Evolutionary conservation across 192 early-diverging fungal genomes (phyloP).

Genomic region (Backusella sp.): DNA sequence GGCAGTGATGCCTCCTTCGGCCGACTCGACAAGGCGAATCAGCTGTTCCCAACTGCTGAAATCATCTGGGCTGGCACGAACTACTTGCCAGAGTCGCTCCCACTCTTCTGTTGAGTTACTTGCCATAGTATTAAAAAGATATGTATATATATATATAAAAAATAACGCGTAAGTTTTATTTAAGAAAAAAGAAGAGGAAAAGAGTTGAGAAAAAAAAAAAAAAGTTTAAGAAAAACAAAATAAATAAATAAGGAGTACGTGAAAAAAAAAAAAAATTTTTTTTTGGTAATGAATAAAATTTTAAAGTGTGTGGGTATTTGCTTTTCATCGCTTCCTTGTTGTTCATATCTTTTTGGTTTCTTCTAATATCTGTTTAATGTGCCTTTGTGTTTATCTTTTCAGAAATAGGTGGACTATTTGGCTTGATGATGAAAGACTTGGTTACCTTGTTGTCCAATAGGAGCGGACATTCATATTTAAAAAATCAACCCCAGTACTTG

Average conservation of each 20-base stretch:
- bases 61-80: constrained; percentile 59
- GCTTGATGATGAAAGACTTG: background rate
- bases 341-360: background rate
- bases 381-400: background rate
- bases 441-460: background rate
- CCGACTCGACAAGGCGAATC: constrained; percentile 55
- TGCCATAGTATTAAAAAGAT: background rate
- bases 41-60: constrained; percentile 72
- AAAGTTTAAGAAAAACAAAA: background rate
- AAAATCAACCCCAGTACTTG: background rate
- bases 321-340: background rate
- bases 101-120: constrained; percentile 34
- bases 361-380: background rate
- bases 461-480: background rate
- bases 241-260: background rate
- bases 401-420: background rate
- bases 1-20: constrained; percentile 52
- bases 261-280: background rate
- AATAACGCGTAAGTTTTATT: background rate
- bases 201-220: background rate
- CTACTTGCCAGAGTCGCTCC: constrained; percentile 56
- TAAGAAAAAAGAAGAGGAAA: background rate
- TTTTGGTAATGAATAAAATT: background rate
- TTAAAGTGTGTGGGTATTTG: background rate
- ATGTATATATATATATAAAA: no score